Evolutionary conservation across 2,329 filamentous ascomycete species (phyloP), one percentile per base, ranked within the genome.

Genomic region (Tolypocladium tropicale): DNA sequence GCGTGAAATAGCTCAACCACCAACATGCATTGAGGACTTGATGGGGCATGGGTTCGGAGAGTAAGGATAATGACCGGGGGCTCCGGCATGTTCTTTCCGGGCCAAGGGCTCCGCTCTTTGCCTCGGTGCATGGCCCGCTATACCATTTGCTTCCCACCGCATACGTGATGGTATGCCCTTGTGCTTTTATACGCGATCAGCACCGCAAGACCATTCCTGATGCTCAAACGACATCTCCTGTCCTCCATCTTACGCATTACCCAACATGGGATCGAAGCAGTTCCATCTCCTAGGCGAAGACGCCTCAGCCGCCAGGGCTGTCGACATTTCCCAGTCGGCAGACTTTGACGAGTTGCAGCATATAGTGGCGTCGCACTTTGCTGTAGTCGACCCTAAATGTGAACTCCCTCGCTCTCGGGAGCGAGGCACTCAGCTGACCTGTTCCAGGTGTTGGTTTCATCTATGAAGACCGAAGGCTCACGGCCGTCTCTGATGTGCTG

Each of bases 281-380:
- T 77, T 77, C 54, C 69, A 74, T 55, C 71, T 77, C 23, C 60
- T 74, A 53, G 75, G 75, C 18, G 72, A 77, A 53, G 65, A 68
- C 57, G 61, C 67, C 48, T 68, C 68, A 11, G 68, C 63, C 14
- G 67, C 68, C n/a, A 66, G 58, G 55, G 67, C 71, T 7, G 67
- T 77, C 43, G 71, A 73, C 9, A 52, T 76, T 4, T 63, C 69
- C n/a, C 49, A 64, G 6, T 63, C 67, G 2, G 56, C 63, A n/a
- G 68, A 74, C 43, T 63, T 69, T 28, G 69, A 74, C 32, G 68
- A 67, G 18, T 67, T 77, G 1, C 69, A 69, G 33, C 67, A 75
- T 49, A 59, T 74, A 16, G 64, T 75, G 18, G 73, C 74, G 4
- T 70, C 73, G 12, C 65, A 74, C 49, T 77, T 76, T 61, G 70